Percentiles rank a stretch among this genome's conserved stretches.
These are phyloP conservation scores for Lolium rigidum DNA, from an alignment of 176 grass and related monocot species.

Conservation along the genomic window DNA sequence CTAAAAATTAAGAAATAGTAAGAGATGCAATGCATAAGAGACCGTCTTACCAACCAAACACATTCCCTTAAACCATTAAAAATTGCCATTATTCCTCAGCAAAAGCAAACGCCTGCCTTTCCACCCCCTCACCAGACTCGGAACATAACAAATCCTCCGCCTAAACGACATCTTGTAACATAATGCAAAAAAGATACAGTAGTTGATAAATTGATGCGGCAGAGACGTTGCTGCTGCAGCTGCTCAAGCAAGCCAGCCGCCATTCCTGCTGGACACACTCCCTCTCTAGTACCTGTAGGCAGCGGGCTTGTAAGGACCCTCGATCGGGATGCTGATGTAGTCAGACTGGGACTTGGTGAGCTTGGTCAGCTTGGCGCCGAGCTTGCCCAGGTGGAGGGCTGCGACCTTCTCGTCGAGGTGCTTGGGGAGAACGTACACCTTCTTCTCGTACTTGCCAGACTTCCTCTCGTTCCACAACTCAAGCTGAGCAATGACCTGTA, in stretches of 20 bases:
- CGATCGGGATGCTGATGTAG: constrained; percentile 76
- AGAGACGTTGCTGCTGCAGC: neutral
- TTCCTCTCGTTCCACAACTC: constrained; percentile 95
- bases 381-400: constrained; percentile 86
- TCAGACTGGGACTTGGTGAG: constrained; percentile 71
- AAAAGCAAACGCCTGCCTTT: constrained; percentile 17
- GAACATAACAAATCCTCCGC: constrained; percentile 29
- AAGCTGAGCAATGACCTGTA: constrained; percentile 92
- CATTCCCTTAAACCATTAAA: neutral
- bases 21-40: no score
- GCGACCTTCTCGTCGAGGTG: constrained; percentile 99
- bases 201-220: neutral
- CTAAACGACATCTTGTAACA: neutral
- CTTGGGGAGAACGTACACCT: constrained; percentile 96
- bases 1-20: no score
- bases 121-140: constrained; percentile 14
- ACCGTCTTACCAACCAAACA: neutral
- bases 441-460: constrained; percentile 94
- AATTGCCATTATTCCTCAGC: constrained; percentile 42
- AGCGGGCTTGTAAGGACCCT: constrained; percentile 88
- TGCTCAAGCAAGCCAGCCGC: constrained; percentile 1
- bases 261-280: neutral
- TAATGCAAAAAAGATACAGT: constrained; percentile 30
- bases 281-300: constrained; percentile 81
- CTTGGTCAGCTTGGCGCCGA: constrained; percentile 90